Conservation (phyloP, 306 rosid species). For the Chamaecrista fasciculata region DNA sequence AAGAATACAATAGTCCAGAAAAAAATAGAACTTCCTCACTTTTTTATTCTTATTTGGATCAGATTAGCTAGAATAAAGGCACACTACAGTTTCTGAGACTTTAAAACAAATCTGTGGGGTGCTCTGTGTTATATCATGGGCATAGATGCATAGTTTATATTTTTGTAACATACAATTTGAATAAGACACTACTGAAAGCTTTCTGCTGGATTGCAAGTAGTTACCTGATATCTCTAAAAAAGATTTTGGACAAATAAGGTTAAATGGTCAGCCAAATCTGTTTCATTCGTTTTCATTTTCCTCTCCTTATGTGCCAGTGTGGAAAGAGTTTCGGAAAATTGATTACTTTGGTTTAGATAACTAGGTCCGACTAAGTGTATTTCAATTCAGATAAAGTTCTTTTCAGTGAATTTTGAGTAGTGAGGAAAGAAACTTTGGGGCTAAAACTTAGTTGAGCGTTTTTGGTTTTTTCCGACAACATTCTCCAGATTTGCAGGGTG, state of each 20-base stretch:
- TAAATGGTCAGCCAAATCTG: background rate
- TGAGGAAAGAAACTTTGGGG: background rate
- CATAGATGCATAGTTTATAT: too few species aligned
- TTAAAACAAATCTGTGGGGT: background rate
- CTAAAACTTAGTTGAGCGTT: slow-evolving; percentile 18
- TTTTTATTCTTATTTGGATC: background rate
- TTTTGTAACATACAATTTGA: background rate
- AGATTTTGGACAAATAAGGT: background rate
- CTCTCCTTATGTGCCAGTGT: too few species aligned
- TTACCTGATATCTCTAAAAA: background rate
- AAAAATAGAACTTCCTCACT: background rate
- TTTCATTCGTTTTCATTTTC: background rate
- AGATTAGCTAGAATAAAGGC: background rate
- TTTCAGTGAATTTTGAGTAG: slow-evolving; percentile 21
- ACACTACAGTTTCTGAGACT: slow-evolving; percentile 2
- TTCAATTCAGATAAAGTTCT: background rate
- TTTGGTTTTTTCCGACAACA: slow-evolving; percentile 37
- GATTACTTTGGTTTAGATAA: slow-evolving; percentile 17
- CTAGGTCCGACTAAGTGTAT: slow-evolving; percentile 15
- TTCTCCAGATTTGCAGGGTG: slow-evolving; percentile 64
- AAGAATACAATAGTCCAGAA: background rate
- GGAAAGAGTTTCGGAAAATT: background rate
- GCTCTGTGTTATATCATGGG: background rate
- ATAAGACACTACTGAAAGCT: background rate
- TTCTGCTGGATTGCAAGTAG: background rate